phyloP scores from a whole-genome alignment of 2,329 filamentous ascomycete genomes.

The Colletotrichum tofieldiae region DNA sequence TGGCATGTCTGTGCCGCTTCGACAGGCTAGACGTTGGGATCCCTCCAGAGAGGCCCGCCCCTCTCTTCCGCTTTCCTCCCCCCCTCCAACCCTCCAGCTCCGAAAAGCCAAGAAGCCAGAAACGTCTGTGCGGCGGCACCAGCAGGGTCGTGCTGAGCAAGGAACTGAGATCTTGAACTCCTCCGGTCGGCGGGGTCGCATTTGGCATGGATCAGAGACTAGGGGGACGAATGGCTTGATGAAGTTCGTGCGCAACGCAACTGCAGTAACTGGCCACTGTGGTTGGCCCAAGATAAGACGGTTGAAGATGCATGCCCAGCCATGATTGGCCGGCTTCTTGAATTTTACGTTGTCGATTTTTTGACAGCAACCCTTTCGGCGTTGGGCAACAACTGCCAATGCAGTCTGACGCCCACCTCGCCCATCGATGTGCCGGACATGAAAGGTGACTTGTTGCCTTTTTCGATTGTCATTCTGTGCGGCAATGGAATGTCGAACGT shows the following conservation, averaged over 20 bases:
- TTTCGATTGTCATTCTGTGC: neutral
- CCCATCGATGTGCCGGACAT: constrained; percentile 11
- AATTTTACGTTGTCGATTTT: constrained; percentile 59
- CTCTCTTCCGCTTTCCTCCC: constrained; percentile 1
- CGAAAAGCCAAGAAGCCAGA: constrained; percentile 32
- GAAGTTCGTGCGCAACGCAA: constrained; percentile 39
- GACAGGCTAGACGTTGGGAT: constrained; percentile 29
- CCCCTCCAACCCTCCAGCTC: constrained; percentile 19
- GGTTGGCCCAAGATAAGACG: constrained; percentile 62
- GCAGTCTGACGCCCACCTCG: constrained; percentile 26
- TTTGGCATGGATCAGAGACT: constrained; percentile 33
- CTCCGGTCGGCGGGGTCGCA: constrained; percentile 37
- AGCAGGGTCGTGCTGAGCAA: constrained; percentile 29
- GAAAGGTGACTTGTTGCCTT: constrained; percentile 15
- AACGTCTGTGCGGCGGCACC: constrained; percentile 35
- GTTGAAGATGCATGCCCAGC: constrained; percentile 42
- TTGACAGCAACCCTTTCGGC: constrained; percentile 40
- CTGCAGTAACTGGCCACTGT: constrained; percentile 45
- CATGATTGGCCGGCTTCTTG: constrained; percentile 56
- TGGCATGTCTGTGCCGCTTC: constrained; percentile 9
- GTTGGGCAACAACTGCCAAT: constrained; percentile 26
- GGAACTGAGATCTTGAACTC: constrained; percentile 41
- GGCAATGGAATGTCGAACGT: neutral
- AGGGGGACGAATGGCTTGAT: constrained; percentile 31
- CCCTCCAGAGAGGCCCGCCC: constrained; percentile 8